Conservation (phyloP, 2,329 filamentous ascomycete species). For the Colletotrichum sp. region DNA sequence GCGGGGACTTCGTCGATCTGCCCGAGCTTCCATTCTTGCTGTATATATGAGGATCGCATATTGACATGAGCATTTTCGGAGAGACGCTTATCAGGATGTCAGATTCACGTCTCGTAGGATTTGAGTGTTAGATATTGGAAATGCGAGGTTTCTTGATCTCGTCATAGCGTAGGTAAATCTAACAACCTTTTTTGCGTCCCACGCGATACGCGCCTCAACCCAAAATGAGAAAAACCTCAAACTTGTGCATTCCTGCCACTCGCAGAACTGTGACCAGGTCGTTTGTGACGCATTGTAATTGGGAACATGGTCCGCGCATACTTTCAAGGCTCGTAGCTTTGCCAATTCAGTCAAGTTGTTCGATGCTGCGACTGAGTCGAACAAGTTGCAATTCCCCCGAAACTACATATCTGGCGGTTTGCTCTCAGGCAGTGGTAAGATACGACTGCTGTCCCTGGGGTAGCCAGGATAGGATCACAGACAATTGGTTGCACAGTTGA, state of each 20-base stretch:
- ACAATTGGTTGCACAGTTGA: neutral
- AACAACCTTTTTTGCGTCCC: neutral
- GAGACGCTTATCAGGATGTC: neutral
- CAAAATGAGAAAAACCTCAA: neutral
- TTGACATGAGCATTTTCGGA: neutral
- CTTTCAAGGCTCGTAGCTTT: neutral
- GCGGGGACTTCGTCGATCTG: neutral
- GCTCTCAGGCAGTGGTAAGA: neutral
- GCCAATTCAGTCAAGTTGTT: neutral
- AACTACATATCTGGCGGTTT: neutral
- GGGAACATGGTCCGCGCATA: neutral
- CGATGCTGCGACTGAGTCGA: neutral
- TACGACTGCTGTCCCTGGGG: neutral
- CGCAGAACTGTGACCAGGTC: neutral
- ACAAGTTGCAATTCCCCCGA: neutral
- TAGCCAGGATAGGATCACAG: neutral
- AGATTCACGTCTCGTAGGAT: fast-evolving
- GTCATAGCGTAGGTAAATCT: neutral
- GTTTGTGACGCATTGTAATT: neutral
- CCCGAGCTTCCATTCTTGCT: fast-evolving
- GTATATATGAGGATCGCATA: neutral
- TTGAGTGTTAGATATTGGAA: neutral
- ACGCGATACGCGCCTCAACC: neutral
- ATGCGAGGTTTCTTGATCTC: fast-evolving
- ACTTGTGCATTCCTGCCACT: neutral